A percentile compares a stretch with the other conserved stretches of the same genome.
phyloP scores from a whole-genome alignment of 148 eudicot species.

The Rhododendron ferrugineum region DNA sequence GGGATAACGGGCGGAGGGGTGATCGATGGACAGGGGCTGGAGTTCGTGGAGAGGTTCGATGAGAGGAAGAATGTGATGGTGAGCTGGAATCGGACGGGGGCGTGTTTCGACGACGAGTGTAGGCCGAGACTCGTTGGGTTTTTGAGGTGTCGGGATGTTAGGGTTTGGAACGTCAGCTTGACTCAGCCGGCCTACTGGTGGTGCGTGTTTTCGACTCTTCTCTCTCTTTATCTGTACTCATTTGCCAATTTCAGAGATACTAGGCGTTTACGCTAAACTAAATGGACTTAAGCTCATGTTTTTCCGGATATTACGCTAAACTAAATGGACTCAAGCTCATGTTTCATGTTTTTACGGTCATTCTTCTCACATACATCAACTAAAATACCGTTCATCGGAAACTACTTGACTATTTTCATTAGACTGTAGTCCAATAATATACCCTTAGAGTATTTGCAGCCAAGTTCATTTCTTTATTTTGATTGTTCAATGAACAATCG shows the following conservation, averaged over 20 bases:
- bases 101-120: constrained; percentile 82
- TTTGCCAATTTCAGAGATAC: background rate
- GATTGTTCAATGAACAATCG: too few species aligned
- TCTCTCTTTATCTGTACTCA: background rate
- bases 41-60: constrained; percentile 69
- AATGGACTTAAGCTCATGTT: too few species aligned
- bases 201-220: constrained; percentile 32
- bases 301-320: too few species aligned
- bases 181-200: constrained; percentile 89
- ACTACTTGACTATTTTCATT: too few species aligned
- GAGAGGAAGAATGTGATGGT: constrained; percentile 96
- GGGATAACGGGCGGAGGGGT: constrained; percentile 93
- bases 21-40: constrained; percentile 78
- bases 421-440: background rate
- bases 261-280: too few species aligned
- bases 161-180: constrained; percentile 45
- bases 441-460: too few species aligned
- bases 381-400: too few species aligned
- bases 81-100: constrained; percentile 86
- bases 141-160: constrained; percentile 53
- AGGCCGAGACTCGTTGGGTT: constrained; percentile 87
- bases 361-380: too few species aligned
- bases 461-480: too few species aligned
- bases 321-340: too few species aligned
- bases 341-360: too few species aligned